Conservation (phyloP, 2,329 filamentous ascomycete genomes). For the Diaporthe helianthi region DNA sequence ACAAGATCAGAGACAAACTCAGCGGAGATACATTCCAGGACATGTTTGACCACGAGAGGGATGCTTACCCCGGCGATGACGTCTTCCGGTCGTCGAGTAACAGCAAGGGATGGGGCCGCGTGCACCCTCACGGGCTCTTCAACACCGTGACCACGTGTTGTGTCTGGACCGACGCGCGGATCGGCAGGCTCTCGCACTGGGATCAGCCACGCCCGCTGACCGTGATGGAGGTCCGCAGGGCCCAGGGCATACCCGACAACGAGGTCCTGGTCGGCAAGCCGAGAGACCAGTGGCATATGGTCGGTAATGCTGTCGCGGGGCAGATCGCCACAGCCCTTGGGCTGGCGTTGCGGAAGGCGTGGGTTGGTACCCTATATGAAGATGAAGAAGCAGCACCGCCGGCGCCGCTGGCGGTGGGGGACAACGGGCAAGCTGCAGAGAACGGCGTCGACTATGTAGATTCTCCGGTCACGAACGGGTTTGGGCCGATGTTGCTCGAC, state of each 20-base stretch:
- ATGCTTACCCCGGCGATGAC: conserved; percentile 47
- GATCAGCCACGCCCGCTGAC: conserved; percentile 65
- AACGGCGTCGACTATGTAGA: not conserved
- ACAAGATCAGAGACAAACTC: not conserved
- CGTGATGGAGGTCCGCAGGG: conserved; percentile 71
- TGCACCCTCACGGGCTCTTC: conserved; percentile 61
- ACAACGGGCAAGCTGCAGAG: not conserved
- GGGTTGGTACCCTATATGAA: conserved; percentile 48
- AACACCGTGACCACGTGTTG: conserved; percentile 67
- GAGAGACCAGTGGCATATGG: conserved; percentile 65
- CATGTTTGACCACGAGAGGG: conserved; percentile 49
- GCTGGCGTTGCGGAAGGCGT: conserved; percentile 67
- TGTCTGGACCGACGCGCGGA: conserved; percentile 59
- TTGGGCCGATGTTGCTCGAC: not conserved
- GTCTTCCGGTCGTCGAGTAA: conserved; percentile 52
- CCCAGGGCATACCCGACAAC: conserved; percentile 73
- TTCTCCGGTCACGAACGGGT: not conserved
- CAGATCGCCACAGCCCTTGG: conserved; percentile 73
- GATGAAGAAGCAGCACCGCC: conserved; percentile 31
- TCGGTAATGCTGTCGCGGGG: conserved; percentile 80
- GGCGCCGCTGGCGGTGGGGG: not conserved
- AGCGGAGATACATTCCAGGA: conserved; percentile 37
- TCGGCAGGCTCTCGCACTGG: conserved; percentile 66
- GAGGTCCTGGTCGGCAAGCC: conserved; percentile 71
- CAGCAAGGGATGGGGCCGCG: conserved; percentile 58